Percentiles rank a stretch among this genome's conserved stretches.
These are phyloP conservation scores for Pestalotiopsis sp. DNA, from an alignment of 2,329 filamentous ascomycete genomes.

Conservation along the genomic window DNA sequence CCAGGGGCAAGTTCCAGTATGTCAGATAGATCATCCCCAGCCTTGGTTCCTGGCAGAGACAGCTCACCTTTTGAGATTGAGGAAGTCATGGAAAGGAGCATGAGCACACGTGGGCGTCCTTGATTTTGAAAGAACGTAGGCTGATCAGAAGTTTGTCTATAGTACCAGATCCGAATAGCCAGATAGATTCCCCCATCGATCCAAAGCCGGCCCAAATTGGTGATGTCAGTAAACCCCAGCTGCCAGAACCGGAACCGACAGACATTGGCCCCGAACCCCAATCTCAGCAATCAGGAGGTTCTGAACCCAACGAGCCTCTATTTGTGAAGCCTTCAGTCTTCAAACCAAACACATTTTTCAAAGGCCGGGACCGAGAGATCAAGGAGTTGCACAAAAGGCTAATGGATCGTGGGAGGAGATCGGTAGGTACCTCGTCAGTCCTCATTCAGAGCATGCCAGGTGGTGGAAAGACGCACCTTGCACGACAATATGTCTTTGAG, in stretches of 20 bases:
- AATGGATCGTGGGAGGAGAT: conserved; percentile 56
- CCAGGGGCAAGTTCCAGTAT: conserved; percentile 30
- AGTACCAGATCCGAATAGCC: conserved; percentile 36
- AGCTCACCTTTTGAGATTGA: conserved; percentile 34
- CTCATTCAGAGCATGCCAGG: conserved; percentile 68
- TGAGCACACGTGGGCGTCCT: conserved; percentile 10
- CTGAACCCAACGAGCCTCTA: conserved; percentile 26
- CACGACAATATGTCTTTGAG: conserved; percentile 67
- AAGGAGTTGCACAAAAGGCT: conserved; percentile 61
- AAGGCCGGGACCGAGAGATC: conserved; percentile 61
- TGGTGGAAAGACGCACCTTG: conserved; percentile 70
- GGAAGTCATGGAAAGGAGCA: conserved; percentile 24
- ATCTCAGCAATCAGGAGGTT: conserved; percentile 31
- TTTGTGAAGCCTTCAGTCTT: conserved; percentile 57
- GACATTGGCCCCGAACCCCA: conserved; percentile 30
- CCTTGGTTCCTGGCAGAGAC: conserved; percentile 15
- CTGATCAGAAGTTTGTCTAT: conserved; percentile 33
- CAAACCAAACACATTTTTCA: conserved; percentile 61
- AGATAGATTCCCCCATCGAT: conserved; percentile 29
- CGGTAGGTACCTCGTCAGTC: conserved; percentile 63
- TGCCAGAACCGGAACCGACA: conserved; percentile 29
- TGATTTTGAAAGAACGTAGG: conserved; percentile 25
- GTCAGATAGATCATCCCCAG: conserved; percentile 29
- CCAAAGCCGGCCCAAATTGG: conserved; percentile 28
- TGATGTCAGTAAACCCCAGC: conserved; percentile 28